Evolutionary conservation across 805 yeast species (phyloP).

Genomic region (Candida ovalis): DNA sequence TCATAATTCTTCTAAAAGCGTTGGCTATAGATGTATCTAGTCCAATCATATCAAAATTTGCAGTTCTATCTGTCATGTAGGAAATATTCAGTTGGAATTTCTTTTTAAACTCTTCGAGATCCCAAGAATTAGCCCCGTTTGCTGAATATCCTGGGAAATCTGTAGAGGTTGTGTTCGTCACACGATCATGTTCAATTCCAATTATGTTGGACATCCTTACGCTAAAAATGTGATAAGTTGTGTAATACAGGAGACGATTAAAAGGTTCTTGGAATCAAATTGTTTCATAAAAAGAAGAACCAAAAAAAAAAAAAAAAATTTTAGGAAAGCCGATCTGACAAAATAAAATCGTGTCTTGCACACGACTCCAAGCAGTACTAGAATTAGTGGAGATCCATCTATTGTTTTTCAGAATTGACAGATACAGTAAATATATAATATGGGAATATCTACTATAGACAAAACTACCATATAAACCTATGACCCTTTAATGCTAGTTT

Average conservation of each 20-base stretch:
- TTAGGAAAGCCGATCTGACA: constrained; percentile 1
- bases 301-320: constrained; percentile 5
- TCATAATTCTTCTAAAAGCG: constrained; percentile 96
- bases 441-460: no score
- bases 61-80: constrained; percentile 60
- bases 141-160: constrained; percentile 85
- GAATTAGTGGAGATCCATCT: no score
- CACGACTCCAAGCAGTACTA: no score
- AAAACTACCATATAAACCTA: no score
- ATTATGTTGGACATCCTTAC: constrained; percentile 52
- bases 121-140: constrained; percentile 72
- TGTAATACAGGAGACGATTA: no score
- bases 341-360: constrained; percentile 1
- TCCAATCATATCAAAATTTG: constrained; percentile 83
- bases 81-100: constrained; percentile 64
- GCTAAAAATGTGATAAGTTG: not conserved
- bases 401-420: no score
- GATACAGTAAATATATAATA: no score
- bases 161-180: constrained; percentile 81
- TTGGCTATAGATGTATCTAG: constrained; percentile 92
- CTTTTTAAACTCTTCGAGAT: constrained; percentile 71
- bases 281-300: not conserved
- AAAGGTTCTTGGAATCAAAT: no score
- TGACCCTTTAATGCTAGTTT: no score
- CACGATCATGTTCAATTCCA: constrained; percentile 86